Evolutionary conservation across 2,329 filamentous ascomycete genomes (phyloP).

Genomic region (Claviceps africana): DNA sequence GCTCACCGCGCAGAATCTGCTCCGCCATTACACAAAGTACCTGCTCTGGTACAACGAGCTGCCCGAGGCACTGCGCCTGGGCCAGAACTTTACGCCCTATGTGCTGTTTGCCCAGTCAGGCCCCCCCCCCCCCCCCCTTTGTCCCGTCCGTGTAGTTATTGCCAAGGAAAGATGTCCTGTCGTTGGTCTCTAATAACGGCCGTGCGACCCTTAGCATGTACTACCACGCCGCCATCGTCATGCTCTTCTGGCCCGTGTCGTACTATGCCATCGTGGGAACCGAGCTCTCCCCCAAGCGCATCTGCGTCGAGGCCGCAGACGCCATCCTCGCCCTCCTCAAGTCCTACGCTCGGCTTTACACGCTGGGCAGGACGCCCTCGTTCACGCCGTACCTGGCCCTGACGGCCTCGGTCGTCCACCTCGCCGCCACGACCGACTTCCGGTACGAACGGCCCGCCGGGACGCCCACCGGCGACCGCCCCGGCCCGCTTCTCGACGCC

Average conservation of each 20-base stretch:
- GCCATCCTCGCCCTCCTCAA: slow-evolving; percentile 39
- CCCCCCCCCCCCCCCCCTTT: not conserved
- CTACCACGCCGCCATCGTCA: slow-evolving; percentile 50
- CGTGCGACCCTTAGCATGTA: slow-evolving; percentile 41
- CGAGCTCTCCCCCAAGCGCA: slow-evolving; percentile 45
- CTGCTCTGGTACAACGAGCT: slow-evolving; percentile 56
- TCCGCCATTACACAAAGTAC: slow-evolving; percentile 52
- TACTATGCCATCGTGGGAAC: slow-evolving; percentile 48
- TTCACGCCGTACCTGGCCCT: slow-evolving; percentile 47
- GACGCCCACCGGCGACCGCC: not conserved
- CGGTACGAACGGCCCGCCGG: not conserved
- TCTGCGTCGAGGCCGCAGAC: slow-evolving; percentile 48
- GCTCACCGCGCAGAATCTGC: slow-evolving; percentile 46
- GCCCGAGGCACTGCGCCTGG: slow-evolving; percentile 47
- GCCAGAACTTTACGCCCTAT: slow-evolving; percentile 55
- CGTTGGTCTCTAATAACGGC: not conserved
- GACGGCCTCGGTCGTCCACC: slow-evolving; percentile 43
- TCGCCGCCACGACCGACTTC: slow-evolving; percentile 24
- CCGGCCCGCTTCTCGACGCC: slow-evolving; percentile 17
- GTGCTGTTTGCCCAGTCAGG: slow-evolving; percentile 62
- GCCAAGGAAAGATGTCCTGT: too few relatives aligned
- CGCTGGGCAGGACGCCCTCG: slow-evolving; percentile 38
- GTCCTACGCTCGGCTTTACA: slow-evolving; percentile 44
- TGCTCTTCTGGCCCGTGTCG: slow-evolving; percentile 58
- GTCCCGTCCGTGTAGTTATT: too few relatives aligned